A percentile compares a stretch with the other conserved stretches of the same genome.
These are phyloP conservation scores for Venturia nashicola DNA, from an alignment of 2,329 filamentous ascomycete genomes.

Conservation along the genomic window DNA sequence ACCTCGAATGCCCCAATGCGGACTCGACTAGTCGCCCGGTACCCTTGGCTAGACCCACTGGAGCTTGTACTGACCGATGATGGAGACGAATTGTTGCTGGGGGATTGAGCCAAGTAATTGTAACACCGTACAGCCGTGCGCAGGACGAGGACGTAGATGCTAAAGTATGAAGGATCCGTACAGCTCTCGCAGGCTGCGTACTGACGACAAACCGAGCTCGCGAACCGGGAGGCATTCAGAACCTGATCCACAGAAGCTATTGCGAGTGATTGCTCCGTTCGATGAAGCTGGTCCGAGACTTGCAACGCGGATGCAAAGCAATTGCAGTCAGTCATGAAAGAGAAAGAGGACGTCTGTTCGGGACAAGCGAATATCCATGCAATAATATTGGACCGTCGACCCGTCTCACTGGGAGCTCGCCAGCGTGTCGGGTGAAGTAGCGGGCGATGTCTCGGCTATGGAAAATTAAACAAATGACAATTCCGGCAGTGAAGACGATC, in stretches of 20 bases:
- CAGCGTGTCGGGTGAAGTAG: neutral
- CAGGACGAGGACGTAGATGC: slow-evolving; percentile 8
- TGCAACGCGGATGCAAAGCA: slow-evolving; percentile 10
- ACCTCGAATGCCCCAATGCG: slow-evolving; percentile 10
- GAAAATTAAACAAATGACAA: neutral
- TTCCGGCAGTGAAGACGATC: neutral
- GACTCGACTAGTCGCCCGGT: neutral
- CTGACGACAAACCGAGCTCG: slow-evolving; percentile 5
- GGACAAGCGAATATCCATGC: neutral
- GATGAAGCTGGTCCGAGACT: slow-evolving; percentile 9
- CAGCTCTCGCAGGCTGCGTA: slow-evolving; percentile 8
- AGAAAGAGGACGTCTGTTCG: neutral
- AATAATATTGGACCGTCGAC: neutral
- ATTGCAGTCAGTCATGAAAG: slow-evolving; percentile 9
- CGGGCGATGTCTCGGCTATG: neutral
- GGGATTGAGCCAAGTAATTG: slow-evolving; percentile 2
- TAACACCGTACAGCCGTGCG: slow-evolving; percentile 6
- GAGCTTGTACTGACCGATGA: slow-evolving; percentile 5
- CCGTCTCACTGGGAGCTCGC: neutral
- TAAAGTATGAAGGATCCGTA: slow-evolving; percentile 8
- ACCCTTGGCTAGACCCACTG: neutral
- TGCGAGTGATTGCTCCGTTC: slow-evolving; percentile 5
- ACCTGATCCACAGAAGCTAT: slow-evolving; percentile 8
- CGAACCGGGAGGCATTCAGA: slow-evolving; percentile 3
- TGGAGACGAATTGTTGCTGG: slow-evolving; percentile 7